These are phyloP conservation scores for Eucalyptus microcorys DNA, from an alignment of 345 rosid genomes.

Conservation along the genomic window DNA sequence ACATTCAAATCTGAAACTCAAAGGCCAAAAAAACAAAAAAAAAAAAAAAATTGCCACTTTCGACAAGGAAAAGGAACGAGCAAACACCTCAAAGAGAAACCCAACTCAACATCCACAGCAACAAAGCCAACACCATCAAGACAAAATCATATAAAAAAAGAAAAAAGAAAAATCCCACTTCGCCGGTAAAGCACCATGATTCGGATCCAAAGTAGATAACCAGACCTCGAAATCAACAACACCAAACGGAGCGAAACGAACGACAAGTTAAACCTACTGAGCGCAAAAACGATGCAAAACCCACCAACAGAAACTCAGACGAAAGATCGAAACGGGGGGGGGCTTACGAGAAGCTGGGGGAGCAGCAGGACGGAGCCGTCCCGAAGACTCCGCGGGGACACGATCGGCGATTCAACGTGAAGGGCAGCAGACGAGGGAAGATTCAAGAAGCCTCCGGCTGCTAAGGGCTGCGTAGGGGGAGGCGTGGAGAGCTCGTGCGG, in stretches of 20 bases:
- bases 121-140: neutral
- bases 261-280: neutral
- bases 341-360: neutral
- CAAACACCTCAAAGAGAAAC: neutral
- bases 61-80: neutral
- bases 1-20: neutral
- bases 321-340: neutral
- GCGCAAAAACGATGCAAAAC: neutral
- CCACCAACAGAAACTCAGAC: neutral
- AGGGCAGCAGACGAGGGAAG: neutral
- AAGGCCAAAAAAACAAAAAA: neutral
- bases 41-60: neutral
- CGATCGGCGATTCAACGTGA: neutral
- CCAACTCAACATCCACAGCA: neutral
- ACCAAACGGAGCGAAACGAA: neutral
- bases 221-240: neutral
- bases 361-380: neutral
- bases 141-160: neutral
- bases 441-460: neutral
- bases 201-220: neutral
- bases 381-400: neutral
- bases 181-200: neutral
- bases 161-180: neutral
- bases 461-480: neutral
- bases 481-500: neutral